A percentile compares a stretch with the other conserved stretches of the same genome.
These are phyloP conservation scores for Oryza rufipogon DNA, from an alignment of 176 grass and related monocot genomes.

Conservation along the genomic window DNA sequence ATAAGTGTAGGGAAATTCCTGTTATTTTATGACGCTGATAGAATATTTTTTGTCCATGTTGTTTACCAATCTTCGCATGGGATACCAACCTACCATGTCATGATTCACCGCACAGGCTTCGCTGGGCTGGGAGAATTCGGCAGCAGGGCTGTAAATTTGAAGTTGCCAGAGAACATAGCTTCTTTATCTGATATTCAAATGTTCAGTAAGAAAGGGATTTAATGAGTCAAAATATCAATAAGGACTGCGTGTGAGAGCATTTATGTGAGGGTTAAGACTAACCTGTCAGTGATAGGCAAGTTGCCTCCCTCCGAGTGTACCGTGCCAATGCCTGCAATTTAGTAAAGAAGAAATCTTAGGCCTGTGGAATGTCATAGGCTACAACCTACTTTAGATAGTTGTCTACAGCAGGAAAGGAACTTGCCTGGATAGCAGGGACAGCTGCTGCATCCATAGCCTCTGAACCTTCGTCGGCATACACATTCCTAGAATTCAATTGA, in stretches of 20 bases:
- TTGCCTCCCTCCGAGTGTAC: constrained; percentile 85
- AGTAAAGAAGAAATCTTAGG: constrained; percentile 42
- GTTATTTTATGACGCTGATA: constrained; percentile 50
- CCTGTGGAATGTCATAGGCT: constrained; percentile 8
- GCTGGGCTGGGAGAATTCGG: constrained; percentile 35
- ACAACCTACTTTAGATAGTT: constrained; percentile 18
- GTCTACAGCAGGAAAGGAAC: constrained; percentile 43
- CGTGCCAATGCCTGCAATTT: constrained; percentile 81
- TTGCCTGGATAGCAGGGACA: constrained; percentile 74
- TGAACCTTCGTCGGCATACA: constrained; percentile 84
- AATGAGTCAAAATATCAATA: constrained; percentile 26
- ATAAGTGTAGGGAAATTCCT: constrained; percentile 22
- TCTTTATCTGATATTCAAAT: constrained; percentile 67
- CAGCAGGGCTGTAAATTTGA: constrained; percentile 71
- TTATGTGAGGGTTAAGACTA: constrained; percentile 17
- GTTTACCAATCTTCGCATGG: constrained; percentile 29
- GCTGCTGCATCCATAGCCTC: constrained; percentile 62
- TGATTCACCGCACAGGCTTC: constrained; percentile 57
- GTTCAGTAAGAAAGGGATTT: constrained; percentile 22
- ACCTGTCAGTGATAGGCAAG: constrained; percentile 89
- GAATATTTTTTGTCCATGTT: constrained; percentile 18
- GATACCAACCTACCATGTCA: constrained; percentile 19
- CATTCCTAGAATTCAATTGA: constrained; percentile 65
- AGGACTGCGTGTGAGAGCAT: not conserved
- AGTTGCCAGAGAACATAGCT: constrained; percentile 88